Evolutionary conservation across 164 flowering plant species (phyloP).

Genomic region (Pachysandra terminalis): DNA sequence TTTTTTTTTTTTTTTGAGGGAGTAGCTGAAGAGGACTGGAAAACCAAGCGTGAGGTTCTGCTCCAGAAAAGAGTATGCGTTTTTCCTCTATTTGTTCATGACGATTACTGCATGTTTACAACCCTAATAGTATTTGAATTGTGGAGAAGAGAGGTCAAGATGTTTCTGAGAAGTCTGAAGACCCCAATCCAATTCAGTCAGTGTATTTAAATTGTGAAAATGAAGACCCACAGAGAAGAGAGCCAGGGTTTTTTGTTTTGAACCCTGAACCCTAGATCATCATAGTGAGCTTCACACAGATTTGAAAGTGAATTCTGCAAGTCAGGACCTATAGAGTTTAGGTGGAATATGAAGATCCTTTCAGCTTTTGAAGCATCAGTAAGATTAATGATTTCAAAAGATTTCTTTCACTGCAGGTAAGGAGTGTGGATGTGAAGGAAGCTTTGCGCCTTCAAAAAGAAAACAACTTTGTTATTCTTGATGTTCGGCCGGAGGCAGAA

Average conservation of each 20-base stretch:
- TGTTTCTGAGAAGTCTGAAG: too few species aligned
- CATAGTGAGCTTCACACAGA: too few species aligned
- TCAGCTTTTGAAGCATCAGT: not conserved
- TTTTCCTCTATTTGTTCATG: not conserved
- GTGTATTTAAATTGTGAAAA: too few species aligned
- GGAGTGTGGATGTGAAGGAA: constrained; percentile 91
- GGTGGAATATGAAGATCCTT: not conserved
- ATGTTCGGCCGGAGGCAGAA: constrained; percentile 93
- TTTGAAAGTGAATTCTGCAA: too few species aligned
- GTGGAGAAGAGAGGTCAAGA: too few species aligned
- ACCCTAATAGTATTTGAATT: not conserved
- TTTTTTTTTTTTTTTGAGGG: constrained; percentile 20
- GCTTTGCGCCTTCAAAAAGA: constrained; percentile 89
- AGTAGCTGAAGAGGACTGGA: constrained; percentile 97
- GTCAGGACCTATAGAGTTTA: too few species aligned
- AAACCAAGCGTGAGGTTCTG: constrained; percentile 61
- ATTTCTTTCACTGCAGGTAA: constrained; percentile 48
- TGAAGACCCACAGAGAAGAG: too few species aligned
- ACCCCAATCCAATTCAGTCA: too few species aligned
- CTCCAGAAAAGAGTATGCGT: constrained; percentile 68
- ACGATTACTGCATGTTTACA: not conserved
- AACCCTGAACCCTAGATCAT: too few species aligned
- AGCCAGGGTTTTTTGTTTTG: too few species aligned
- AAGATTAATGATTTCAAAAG: not conserved
- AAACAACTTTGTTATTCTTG: constrained; percentile 92